Conservation (phyloP, 2,329 filamentous ascomycete species). For the Endocalyx cinctus region DNA sequence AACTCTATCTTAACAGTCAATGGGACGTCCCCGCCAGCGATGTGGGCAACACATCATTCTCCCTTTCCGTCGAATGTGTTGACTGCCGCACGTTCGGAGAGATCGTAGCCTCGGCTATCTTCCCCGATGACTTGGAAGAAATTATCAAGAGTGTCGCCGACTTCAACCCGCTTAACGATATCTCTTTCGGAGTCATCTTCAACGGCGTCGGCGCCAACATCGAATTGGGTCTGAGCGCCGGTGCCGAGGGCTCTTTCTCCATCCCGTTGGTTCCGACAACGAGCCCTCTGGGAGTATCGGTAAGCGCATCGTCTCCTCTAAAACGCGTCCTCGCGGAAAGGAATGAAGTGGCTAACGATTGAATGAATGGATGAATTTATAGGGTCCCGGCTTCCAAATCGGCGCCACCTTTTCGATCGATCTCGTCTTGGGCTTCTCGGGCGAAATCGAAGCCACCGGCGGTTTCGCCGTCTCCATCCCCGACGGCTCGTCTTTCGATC, state of each 20-base stretch:
- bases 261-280: constrained; percentile 17
- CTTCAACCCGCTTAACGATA: constrained; percentile 19
- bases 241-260: constrained; percentile 11
- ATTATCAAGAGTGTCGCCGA: too few species aligned
- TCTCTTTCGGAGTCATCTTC: constrained; percentile 18
- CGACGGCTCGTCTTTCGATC: constrained; percentile 18
- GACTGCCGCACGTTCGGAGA: constrained; percentile 19
- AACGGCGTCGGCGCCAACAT: constrained; percentile 21
- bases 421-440: constrained; percentile 16
- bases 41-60: constrained; percentile 7
- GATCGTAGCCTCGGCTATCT: constrained; percentile 16
- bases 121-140: too few species aligned
- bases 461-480: constrained; percentile 22
- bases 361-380: too few species aligned
- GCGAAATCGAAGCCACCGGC: constrained; percentile 15
- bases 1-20: too few species aligned
- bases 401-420: constrained; percentile 21
- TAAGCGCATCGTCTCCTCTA: constrained; percentile 9
- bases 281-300: constrained; percentile 19
- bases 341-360: not conserved
- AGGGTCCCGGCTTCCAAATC: constrained; percentile 20
- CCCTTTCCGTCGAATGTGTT: constrained; percentile 15
- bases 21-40: constrained; percentile 11
- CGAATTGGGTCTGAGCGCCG: constrained; percentile 14
- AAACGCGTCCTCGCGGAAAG: not conserved